A percentile compares a stretch with the other conserved stretches of the same genome.
phyloP scores from a whole-genome alignment of 106 monocot species.

The Dendrobium huoshanense region DNA sequence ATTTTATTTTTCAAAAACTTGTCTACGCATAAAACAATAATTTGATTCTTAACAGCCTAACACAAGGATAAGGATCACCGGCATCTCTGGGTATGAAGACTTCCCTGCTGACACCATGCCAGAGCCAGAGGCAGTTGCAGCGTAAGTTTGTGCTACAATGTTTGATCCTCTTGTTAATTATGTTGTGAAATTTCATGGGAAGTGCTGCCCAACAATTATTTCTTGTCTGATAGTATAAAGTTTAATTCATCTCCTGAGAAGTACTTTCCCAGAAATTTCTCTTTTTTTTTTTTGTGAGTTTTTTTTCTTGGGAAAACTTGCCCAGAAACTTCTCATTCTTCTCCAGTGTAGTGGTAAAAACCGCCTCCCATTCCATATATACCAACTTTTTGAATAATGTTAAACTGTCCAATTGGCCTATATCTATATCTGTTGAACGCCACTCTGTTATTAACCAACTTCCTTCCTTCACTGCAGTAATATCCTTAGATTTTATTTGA shows the following conservation, averaged over 20 bases:
- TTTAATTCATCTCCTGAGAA: neutral
- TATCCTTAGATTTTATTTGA: too few relatives aligned
- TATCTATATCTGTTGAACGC: too few relatives aligned
- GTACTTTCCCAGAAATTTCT: neutral
- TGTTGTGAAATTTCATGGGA: neutral
- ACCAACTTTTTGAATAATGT: neutral
- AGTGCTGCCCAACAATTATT: neutral
- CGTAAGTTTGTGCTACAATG: conserved; percentile 9
- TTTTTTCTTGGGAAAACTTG: too few relatives aligned
- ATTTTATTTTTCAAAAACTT: neutral
- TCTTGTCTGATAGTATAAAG: neutral
- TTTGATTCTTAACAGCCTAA: conserved; percentile 51
- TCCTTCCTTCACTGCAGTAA: too few relatives aligned
- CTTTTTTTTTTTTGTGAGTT: neutral
- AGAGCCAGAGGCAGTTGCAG: conserved; percentile 47
- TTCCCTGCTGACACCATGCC: conserved; percentile 70
- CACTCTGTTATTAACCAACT: too few relatives aligned
- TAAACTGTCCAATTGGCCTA: too few relatives aligned
- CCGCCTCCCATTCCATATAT: neutral
- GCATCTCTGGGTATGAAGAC: conserved; percentile 84
- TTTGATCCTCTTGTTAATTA: neutral
- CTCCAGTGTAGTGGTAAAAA: neutral
- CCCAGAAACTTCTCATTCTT: too few relatives aligned
- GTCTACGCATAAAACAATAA: neutral
- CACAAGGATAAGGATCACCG: conserved; percentile 77